These are phyloP conservation scores for Blastobotrys malaysiensis DNA, from an alignment of 1,139 yeast species.

Conservation along the genomic window DNA sequence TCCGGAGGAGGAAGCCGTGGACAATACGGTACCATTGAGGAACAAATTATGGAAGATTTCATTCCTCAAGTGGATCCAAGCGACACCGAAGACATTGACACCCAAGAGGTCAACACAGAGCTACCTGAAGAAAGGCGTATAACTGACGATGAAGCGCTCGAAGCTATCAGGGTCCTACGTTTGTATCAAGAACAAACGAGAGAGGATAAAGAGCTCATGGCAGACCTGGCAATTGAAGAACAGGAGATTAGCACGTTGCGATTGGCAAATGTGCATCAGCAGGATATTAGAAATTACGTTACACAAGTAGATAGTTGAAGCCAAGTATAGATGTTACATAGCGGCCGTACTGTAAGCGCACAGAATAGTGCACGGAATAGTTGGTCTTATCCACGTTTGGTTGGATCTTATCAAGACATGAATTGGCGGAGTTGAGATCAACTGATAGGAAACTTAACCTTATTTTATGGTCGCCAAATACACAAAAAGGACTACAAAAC, in stretches of 20 bases:
- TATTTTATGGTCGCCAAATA: too few species aligned
- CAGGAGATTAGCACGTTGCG: background rate
- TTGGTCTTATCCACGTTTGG: too few species aligned
- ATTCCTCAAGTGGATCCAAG: background rate
- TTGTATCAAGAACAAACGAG: background rate
- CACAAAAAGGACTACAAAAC: too few species aligned
- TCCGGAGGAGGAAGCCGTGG: background rate
- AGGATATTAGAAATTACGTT: background rate
- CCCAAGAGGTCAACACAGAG: background rate
- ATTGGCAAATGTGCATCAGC: background rate
- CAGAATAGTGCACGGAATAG: too few species aligned
- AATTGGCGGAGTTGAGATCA: too few species aligned
- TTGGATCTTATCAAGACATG: too few species aligned
- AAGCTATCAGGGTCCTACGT: background rate
- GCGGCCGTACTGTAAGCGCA: too few species aligned
- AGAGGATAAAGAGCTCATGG: too few species aligned
- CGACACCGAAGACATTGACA: background rate
- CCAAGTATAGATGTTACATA: too few species aligned
- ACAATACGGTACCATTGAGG: background rate
- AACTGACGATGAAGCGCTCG: background rate
- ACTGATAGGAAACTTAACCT: too few species aligned
- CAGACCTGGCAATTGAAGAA: background rate
- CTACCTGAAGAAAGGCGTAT: background rate
- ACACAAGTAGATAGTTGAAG: too few species aligned
- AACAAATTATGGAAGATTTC: background rate